Conservation (phyloP, 768 basidiomycete species). For the Crepidotus variabilis region DNA sequence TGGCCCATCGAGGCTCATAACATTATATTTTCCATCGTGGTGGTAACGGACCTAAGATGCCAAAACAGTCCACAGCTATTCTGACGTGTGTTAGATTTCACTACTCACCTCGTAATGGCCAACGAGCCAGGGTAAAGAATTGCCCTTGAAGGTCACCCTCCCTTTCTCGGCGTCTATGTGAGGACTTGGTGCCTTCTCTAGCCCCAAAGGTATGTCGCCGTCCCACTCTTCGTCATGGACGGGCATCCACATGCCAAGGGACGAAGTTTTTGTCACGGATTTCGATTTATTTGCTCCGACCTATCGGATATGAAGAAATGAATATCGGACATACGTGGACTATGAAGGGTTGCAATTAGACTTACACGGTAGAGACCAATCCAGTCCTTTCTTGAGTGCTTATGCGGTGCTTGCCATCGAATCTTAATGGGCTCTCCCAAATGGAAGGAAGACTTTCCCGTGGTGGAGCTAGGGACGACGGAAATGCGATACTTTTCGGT, state of each 20-base stretch:
- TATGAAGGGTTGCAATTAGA: conserved; percentile 2
- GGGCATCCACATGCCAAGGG: conserved; percentile 90
- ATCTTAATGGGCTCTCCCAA: conserved; percentile 88
- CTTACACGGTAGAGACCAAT: conserved; percentile 85
- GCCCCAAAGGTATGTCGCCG: conserved; percentile 68
- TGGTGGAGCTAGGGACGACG: conserved; percentile 45
- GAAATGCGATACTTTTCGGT: conserved; percentile 73
- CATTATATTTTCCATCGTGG: conserved; percentile 96
- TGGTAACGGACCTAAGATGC: conserved; percentile 74
- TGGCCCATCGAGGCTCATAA: conserved; percentile 81
- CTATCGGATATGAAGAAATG: conserved; percentile 30
- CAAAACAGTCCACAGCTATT: neutral
- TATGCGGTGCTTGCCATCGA: conserved; percentile 81
- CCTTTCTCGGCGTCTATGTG: conserved; percentile 52
- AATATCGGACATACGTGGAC: conserved; percentile 1
- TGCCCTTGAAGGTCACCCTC: conserved; percentile 67
- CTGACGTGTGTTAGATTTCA: neutral
- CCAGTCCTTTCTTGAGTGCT: conserved; percentile 93
- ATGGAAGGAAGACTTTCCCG: conserved; percentile 64
- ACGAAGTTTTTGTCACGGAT: conserved; percentile 79
- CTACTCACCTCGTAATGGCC: conserved; percentile 79
- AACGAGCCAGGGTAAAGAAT: conserved; percentile 80
- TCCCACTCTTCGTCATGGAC: conserved; percentile 93
- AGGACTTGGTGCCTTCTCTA: conserved; percentile 31
- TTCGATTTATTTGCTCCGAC: conserved; percentile 85